Conservation (phyloP, 768 basidiomycete species). For the Agaricus subrufescens region DNA sequence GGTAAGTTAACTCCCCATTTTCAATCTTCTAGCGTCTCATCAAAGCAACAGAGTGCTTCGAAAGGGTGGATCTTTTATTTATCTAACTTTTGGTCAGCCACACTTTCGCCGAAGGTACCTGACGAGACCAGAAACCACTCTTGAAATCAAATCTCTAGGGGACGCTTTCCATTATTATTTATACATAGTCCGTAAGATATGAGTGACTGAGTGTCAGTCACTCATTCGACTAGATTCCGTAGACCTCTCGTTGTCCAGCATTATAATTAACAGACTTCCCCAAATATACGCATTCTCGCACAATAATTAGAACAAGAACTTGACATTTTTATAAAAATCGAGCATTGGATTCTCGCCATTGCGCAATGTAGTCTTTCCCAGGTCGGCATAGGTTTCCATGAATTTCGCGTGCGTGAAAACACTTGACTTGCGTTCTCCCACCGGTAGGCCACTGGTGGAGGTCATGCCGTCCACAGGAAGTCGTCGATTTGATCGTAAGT, state of each 20-base stretch:
- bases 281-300: background rate
- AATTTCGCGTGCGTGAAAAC: constrained; percentile 91
- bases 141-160: constrained; percentile 69
- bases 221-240: background rate
- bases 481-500: constrained; percentile 47
- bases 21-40: background rate
- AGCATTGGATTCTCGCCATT: constrained; percentile 89
- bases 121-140: constrained; percentile 44
- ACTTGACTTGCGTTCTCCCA: constrained; percentile 76
- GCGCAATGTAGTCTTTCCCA: constrained; percentile 60
- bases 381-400: constrained; percentile 77
- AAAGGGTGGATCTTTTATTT: constrained; percentile 61
- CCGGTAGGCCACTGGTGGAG: constrained; percentile 71
- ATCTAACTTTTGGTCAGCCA: constrained; percentile 86
- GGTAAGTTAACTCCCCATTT: constrained; percentile 33
- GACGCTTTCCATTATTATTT: constrained; percentile 84
- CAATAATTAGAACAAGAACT: constrained; percentile 69
- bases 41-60: constrained; percentile 49
- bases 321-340: constrained; percentile 90
- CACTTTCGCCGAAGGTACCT: constrained; percentile 79
- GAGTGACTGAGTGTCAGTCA: background rate
- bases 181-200: constrained; percentile 53
- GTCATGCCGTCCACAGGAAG: constrained; percentile 64
- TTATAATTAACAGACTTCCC: background rate
- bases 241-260: background rate